phyloP scores from a whole-genome alignment of 768 basidiomycete species.

The Tricholoma flavovirens region DNA sequence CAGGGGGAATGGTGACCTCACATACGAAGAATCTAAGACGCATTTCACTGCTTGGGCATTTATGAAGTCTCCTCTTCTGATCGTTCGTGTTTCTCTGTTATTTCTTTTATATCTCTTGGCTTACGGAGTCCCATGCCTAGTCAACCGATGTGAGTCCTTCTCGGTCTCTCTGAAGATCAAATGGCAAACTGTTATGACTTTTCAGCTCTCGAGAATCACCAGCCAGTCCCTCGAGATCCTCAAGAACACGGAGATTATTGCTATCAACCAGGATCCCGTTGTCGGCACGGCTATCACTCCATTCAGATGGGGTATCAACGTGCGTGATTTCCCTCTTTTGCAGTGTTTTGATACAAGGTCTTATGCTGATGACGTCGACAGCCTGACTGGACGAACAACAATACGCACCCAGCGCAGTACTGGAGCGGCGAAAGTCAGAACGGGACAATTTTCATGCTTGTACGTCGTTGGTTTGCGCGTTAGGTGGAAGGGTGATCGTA shows the following conservation, averaged over 20 bases:
- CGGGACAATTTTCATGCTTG: conserved; percentile 62
- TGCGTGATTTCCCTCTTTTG: conserved; percentile 21
- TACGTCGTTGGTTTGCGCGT: conserved; percentile 19
- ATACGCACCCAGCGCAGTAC: conserved; percentile 53
- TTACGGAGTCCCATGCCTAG: background rate
- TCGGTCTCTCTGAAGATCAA: background rate
- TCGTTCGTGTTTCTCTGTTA: conserved; percentile 16
- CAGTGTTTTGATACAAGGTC: no score
- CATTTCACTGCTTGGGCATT: conserved; percentile 73
- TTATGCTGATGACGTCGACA: conserved; percentile 1
- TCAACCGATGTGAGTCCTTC: conserved; percentile 6
- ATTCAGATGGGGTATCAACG: conserved; percentile 65
- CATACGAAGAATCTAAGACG: conserved; percentile 58
- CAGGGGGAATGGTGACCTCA: conserved; percentile 61
- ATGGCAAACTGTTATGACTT: background rate
- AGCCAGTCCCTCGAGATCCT: conserved; percentile 49
- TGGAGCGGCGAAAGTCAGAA: conserved; percentile 59
- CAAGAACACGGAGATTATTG: conserved; percentile 58
- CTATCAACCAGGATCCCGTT: conserved; percentile 64
- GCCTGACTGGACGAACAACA: conserved; percentile 35
- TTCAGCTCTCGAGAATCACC: conserved; percentile 39
- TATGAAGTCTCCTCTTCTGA: conserved; percentile 56
- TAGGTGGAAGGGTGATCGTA: background rate
- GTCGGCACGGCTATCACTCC: conserved; percentile 58
- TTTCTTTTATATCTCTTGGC: background rate